Evolutionary conservation across 768 basidiomycete genomes (phyloP).

Genomic region (Phaffia tasmanica): DNA sequence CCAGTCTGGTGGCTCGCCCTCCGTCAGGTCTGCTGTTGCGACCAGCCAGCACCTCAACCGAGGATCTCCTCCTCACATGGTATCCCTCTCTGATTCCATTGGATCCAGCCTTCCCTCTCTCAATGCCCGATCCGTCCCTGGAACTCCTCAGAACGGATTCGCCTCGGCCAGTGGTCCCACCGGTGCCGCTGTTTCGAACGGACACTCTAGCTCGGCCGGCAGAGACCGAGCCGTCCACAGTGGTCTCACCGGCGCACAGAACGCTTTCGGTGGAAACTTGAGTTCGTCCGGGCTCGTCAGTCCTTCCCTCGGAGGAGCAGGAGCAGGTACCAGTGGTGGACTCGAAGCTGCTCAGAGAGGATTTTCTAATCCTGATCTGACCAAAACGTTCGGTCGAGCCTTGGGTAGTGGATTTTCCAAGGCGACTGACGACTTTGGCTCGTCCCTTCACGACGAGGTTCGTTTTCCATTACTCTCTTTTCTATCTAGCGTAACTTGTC

Average conservation of each 20-base stretch:
- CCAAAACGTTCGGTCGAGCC: slow-evolving; percentile 32
- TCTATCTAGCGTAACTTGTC: slow-evolving; percentile 17
- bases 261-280: slow-evolving; percentile 27
- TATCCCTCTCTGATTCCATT: slow-evolving; percentile 34
- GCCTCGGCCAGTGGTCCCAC: slow-evolving; percentile 21
- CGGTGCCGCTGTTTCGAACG: slow-evolving; percentile 7
- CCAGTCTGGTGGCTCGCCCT: slow-evolving; percentile 21
- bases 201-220: slow-evolving; percentile 5
- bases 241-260: slow-evolving; percentile 1
- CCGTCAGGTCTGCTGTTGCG: slow-evolving; percentile 25
- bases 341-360: slow-evolving; percentile 34
- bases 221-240: background rate
- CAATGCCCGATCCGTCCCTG: slow-evolving; percentile 38
- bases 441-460: slow-evolving; percentile 32
- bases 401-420: slow-evolving; percentile 30
- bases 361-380: slow-evolving; percentile 39
- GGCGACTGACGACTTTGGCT: slow-evolving; percentile 31
- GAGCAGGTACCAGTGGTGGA: slow-evolving; percentile 26
- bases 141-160: slow-evolving; percentile 34
- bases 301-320: slow-evolving; percentile 24
- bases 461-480: slow-evolving; percentile 16
- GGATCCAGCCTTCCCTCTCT: slow-evolving; percentile 35
- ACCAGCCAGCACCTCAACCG: background rate
- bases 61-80: slow-evolving; percentile 23
- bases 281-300: slow-evolving; percentile 28